Conservation (phyloP, 2,329 filamentous ascomycete species). For the Fusarium miscanthi region DNA sequence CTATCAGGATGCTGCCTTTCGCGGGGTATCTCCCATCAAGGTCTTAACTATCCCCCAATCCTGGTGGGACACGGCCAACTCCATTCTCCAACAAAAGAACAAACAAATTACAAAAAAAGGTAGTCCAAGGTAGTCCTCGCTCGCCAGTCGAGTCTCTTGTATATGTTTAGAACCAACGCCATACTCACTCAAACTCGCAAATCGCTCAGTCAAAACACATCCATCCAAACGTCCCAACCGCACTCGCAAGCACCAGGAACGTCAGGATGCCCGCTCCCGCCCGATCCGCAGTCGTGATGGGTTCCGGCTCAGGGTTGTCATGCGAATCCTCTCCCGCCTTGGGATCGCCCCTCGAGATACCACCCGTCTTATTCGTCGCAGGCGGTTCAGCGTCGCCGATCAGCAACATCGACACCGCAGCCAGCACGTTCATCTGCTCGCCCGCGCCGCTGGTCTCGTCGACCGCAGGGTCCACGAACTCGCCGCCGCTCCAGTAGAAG, state of each 20-base stretch:
- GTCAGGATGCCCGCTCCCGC: constrained; percentile 63
- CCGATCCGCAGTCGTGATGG: constrained; percentile 58
- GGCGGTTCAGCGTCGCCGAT: constrained; percentile 55
- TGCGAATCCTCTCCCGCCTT: constrained; percentile 53
- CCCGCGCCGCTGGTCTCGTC: constrained; percentile 69
- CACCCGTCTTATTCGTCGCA: constrained; percentile 61
- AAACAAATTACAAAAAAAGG: background rate
- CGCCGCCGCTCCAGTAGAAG: constrained; percentile 67
- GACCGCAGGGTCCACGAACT: constrained; percentile 57
- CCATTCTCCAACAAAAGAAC: constrained; percentile 24
- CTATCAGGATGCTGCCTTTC: constrained; percentile 1
- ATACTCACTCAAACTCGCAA: too few relatives aligned
- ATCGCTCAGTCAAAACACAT: constrained; percentile 55
- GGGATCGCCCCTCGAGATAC: constrained; percentile 58
- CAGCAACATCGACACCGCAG: constrained; percentile 63
- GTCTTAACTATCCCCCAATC: background rate
- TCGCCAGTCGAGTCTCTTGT: constrained; percentile 4
- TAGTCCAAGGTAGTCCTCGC: background rate
- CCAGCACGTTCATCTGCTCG: constrained; percentile 68
- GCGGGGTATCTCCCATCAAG: background rate
- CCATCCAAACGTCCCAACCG: constrained; percentile 60
- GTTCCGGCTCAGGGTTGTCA: constrained; percentile 43
- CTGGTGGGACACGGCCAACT: background rate
- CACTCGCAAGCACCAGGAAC: constrained; percentile 54
- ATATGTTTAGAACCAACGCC: constrained; percentile 15